Conservation (phyloP, 352 stramenopile species). For the Phytophthora syringae region DNA sequence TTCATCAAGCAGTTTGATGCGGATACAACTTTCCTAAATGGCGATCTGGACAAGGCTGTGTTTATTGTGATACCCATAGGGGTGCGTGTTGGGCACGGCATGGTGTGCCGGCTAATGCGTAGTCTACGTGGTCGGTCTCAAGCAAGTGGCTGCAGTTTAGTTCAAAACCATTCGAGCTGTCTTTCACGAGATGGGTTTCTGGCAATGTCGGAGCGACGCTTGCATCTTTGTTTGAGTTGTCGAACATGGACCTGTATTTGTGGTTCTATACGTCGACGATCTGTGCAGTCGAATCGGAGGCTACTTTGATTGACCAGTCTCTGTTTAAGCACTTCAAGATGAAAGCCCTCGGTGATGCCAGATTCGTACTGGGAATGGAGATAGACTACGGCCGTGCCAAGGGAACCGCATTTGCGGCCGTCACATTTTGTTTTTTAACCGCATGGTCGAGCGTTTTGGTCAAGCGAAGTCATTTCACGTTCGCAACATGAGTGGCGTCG, state of each 20-base stretch:
- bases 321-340: constrained; percentile 6
- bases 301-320: background rate
- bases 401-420: background rate
- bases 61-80: constrained; percentile 29
- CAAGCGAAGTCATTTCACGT: background rate
- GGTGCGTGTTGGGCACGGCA: constrained; percentile 1
- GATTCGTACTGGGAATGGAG: constrained; percentile 20
- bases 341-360: constrained; percentile 14
- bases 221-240: constrained; percentile 10
- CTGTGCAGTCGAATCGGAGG: constrained; percentile 12
- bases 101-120: constrained; percentile 28
- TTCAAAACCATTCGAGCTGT: constrained; percentile 27
- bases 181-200: constrained; percentile 8
- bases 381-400: background rate
- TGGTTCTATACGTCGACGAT: constrained; percentile 25
- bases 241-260: background rate
- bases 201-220: constrained; percentile 3
- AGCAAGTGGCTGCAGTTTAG: constrained; percentile 40
- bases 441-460: constrained; percentile 2
- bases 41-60: constrained; percentile 27
- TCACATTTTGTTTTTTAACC: background rate
- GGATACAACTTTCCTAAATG: constrained; percentile 30
- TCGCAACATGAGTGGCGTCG: background rate
- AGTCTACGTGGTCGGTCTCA: constrained; percentile 46
- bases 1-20: constrained; percentile 32